phyloP scores from a whole-genome alignment of 257 asterid species.

The Solanum gandarillasii region DNA sequence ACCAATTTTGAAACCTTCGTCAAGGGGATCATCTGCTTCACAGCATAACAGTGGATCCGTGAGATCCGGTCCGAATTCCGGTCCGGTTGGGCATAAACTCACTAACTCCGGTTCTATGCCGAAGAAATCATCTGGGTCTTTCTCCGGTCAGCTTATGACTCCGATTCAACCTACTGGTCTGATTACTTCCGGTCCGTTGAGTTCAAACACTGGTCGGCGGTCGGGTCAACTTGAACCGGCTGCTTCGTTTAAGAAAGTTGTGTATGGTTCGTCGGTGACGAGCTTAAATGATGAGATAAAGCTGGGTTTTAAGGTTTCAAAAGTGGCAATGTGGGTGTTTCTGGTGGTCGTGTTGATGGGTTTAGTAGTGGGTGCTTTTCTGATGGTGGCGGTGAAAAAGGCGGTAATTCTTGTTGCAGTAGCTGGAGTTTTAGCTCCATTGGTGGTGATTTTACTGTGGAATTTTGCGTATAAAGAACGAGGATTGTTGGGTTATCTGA shows the following conservation, averaged over 20 bases:
- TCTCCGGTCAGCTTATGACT: slow-evolving; percentile 74
- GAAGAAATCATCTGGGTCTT: slow-evolving; percentile 63
- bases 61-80: slow-evolving; percentile 83
- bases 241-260: slow-evolving; percentile 35
- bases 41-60: slow-evolving; percentile 67
- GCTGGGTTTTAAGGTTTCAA: slow-evolving; percentile 71
- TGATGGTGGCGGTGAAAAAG: slow-evolving; percentile 76
- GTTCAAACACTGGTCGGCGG: slow-evolving; percentile 41
- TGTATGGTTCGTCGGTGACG: slow-evolving; percentile 62
- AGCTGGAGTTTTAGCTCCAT: slow-evolving; percentile 36
- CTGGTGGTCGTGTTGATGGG: slow-evolving; percentile 71
- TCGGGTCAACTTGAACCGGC: slow-evolving; percentile 46
- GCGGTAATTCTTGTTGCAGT: slow-evolving; percentile 54
- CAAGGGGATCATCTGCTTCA: slow-evolving; percentile 47
- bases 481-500: slow-evolving; percentile 41
- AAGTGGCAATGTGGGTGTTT: slow-evolving; percentile 79
- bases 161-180: slow-evolving; percentile 79
- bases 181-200: slow-evolving; percentile 57
- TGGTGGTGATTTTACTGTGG: slow-evolving; percentile 39
- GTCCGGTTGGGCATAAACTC: slow-evolving; percentile 31
- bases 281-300: slow-evolving; percentile 36
- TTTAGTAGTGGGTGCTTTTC: slow-evolving; percentile 69
- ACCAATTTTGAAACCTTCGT: slow-evolving; percentile 23
- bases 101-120: slow-evolving; percentile 58
- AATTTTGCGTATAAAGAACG: slow-evolving; percentile 39